Base-by-base conservation (phyloP, 1,284 basidiomycete species). In the Naganishia sp. region DNA sequence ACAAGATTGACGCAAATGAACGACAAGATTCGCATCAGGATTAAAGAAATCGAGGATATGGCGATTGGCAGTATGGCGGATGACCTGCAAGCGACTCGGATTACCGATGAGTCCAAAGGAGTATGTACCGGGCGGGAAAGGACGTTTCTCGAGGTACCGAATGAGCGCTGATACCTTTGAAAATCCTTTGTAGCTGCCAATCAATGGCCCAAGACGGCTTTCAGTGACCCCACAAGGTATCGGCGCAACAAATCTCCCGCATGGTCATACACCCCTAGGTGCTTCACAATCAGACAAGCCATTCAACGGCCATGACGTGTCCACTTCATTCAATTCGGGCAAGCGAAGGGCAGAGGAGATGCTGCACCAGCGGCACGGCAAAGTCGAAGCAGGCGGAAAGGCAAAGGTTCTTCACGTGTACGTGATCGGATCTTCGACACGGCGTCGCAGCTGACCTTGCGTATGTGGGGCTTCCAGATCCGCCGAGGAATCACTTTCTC, bases 381-480 rank as follows among this genome's bases (percentile, higher is more conserved):
- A 61, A 35, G 49, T 51, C 15, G 58, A 61, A 61, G 58, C 58
- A 28, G 58, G 35, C 6, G 58, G 58, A 18, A 50, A 61, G 28
- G 32, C 58, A 6, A 61, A 61, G 23, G 58, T 61, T 35, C 28
- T 61, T 17, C 58, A 61, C 42, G 58, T 61, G 58, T 61, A 61
- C 1, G 58, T 52, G 28, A 7, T 17, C 28, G 4, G 9, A 32
- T 32, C 11, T 25, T 52, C 18, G 17, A 13, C 31, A 1, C 10
- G 1, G 35, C 7, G 35, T 13, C 2, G 35, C 35, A 39, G 35
- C 35, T 39, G 35, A 39, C 21, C 6, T 18, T 41, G 2, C 15
- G 18, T 42, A 17, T 43, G 11, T 5, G 10, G 25, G 35, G 13
- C 7, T 39, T 39, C 23, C 18, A 61, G 58, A 15, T 61, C 58